Evolutionary conservation across 495 filamentous ascomycete species (phyloP).

Genomic region (Choiromyces venosus): DNA sequence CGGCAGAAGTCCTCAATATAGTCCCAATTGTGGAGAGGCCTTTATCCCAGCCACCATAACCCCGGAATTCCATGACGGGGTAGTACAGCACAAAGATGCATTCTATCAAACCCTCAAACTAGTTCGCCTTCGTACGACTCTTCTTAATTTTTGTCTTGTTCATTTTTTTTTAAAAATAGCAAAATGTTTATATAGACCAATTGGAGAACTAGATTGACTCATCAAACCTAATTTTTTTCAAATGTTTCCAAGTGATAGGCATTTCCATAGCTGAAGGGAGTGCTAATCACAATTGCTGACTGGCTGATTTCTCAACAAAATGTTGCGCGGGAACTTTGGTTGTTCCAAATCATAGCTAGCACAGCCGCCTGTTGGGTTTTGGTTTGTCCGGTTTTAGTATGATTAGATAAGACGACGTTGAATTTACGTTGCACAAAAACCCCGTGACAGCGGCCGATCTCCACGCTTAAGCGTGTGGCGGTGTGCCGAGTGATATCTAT

Average conservation of each 20-base stretch:
- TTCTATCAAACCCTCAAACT: neutral
- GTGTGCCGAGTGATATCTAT: neutral
- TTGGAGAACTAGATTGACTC: neutral
- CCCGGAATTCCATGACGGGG: neutral
- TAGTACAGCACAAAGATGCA: too few relatives aligned
- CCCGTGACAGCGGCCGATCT: neutral
- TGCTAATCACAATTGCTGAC: neutral
- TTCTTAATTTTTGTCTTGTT: neutral
- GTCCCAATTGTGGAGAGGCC: neutral
- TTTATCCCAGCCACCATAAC: neutral
- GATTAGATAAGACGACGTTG: neutral
- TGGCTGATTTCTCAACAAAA: neutral
- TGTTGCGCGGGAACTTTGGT: neutral
- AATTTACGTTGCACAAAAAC: neutral
- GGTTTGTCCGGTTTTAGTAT: neutral
- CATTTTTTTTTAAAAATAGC: neutral
- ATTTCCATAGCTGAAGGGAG: neutral
- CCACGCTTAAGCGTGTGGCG: neutral
- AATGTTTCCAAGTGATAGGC: neutral
- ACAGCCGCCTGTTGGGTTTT: neutral
- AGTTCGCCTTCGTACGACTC: neutral
- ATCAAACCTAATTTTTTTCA: neutral
- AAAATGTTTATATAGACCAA: neutral
- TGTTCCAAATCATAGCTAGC: neutral
- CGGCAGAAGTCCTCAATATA: neutral